Conservation (phyloP, 2,329 filamentous ascomycete species). For the Aspergillus tamarii region DNA sequence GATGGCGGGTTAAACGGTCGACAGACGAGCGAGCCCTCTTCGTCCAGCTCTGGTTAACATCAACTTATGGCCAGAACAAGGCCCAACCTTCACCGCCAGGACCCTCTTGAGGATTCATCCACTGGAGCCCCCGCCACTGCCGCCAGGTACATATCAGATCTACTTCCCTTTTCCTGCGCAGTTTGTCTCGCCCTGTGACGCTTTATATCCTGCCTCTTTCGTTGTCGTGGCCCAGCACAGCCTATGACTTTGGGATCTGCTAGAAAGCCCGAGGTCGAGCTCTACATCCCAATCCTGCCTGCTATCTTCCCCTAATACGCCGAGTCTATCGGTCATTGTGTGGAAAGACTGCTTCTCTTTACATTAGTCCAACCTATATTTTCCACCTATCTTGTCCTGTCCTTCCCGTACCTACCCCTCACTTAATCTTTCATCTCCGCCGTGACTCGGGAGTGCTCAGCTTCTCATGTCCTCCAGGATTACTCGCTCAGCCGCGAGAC, state of each 20-base stretch:
- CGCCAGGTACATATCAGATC: slow-evolving; percentile 41
- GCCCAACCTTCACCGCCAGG: slow-evolving; percentile 47
- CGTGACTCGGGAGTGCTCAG: slow-evolving; percentile 32
- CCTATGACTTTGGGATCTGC: slow-evolving; percentile 11
- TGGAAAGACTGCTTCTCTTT: neutral
- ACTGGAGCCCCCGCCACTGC: slow-evolving; percentile 35
- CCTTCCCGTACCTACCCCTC: neutral
- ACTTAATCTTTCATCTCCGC: slow-evolving; percentile 12
- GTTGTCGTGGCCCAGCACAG: slow-evolving; percentile 11
- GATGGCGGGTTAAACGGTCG: slow-evolving; percentile 49
- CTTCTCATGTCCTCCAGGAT: slow-evolving; percentile 95
- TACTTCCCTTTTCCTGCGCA: slow-evolving; percentile 21
- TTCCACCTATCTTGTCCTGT: neutral
- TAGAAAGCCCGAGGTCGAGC: slow-evolving; percentile 7
- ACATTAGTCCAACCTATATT: neutral
- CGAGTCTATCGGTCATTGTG: neutral
- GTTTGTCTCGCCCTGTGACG: slow-evolving; percentile 7
- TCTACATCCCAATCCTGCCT: neutral
- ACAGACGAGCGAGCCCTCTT: slow-evolving; percentile 35
- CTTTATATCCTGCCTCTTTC: slow-evolving; percentile 4
- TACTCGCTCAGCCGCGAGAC: slow-evolving; percentile 91
- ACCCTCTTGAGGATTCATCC: slow-evolving; percentile 46
- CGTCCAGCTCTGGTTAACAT: slow-evolving; percentile 35
- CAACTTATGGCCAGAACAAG: slow-evolving; percentile 53
- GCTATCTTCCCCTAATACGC: neutral